Base-by-base conservation (phyloP, 345 rosid genomes). In the Leavenworthia alabamica region DNA sequence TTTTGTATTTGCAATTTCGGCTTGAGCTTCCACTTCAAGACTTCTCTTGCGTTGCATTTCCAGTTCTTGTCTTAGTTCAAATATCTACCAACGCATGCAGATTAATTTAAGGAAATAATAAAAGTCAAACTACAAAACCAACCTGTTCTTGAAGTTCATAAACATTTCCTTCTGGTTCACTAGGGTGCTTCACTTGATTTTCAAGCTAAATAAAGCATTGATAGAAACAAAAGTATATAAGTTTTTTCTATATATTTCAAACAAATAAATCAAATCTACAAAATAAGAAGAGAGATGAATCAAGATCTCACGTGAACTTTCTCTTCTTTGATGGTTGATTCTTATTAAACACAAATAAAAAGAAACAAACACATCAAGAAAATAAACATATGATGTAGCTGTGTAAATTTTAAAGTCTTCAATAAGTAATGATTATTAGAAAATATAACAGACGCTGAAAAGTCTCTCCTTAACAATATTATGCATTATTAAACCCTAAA, bases 91-190 rank as follows among this genome's bases (percentile, higher is more conserved):
- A 48, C 31, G 10, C 16, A 42, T 42, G 10, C 16, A 42, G 32
- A 0, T 4, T 13, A 4, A 28, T 44, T 19, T 24, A n/a, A 39
- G 4, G 32, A 42, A 39, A 37, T 4, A 36, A 13, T 9, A 47
- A 13, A 24, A 26, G 44, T 12, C 35, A 29, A 8, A 39, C 32
- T 14, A 68, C 20, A 41, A 49, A 58, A 60, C 63, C 11, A 53
- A 75, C 79, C 79, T 78, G 73, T 56, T 68, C 66, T 53, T 78
- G 66, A 55, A 78, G 67, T 51, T 71, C 72, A 32, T 29, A 37
- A 13, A 28, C 55, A 26, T 42, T 28, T 43, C 19, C 60, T 50
- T 64, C 52, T 10, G 65, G 22, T 57, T 45, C 28, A 62, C 58
- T 52, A 3, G 12, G 36, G 6, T 75, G 67, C 29, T 61, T 57